Base-by-base conservation (phyloP, 225 moss, liverwort and hornwort species). In the Bryoerythrophyllum caledonicum region DNA sequence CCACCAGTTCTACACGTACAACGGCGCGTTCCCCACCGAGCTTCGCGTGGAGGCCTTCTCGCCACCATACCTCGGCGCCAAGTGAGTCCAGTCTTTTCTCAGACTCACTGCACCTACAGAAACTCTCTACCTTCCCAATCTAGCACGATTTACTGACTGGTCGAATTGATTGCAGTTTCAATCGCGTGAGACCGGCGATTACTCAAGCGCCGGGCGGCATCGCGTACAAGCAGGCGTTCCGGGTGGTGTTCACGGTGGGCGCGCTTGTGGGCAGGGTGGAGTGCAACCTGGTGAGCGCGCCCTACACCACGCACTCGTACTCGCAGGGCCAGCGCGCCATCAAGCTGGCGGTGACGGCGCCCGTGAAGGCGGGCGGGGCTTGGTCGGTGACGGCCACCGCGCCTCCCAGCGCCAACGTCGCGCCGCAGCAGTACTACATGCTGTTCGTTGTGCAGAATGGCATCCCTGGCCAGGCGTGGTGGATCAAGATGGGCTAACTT, bases 1-100 rank as follows among this genome's bases (percentile, higher is more conserved):
- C 3, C 84, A 87, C 71, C 79, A 82, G 48, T 81, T 73, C 69
- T 84, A 87, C 71, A 84, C 81, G 0, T 87, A 48, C 68, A 70
- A 28, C 0, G 79, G 87, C 48, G 5, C 5, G 13, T 48, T 17
- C 17, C 48, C 48, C 48, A 48, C 48, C 17, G 48, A 48, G 48
- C 17, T 48, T 17, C 48, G 48, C 0, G 48, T 48, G 17, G 48
- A 17, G 48, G 48, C 48, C 48, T 48, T 48, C 48, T 76, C 76
- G 74, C 84, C 87, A 7, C 73, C 78, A 3, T 87, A 79, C 73
- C 6, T 82, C 41, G 71, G 68, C 23, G 58, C 82, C 52, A 65
- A 60, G 85, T 85, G 52, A 75, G 78, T 19, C 37, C 4, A 1
- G 0, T 4, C 44, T 44, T 48, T 16, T 15, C 16, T 46, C 8